Evolutionary conservation across 345 rosid genomes (phyloP).

Genomic region (Brassica napus): Da-Ae NC_063452.1:56284501-56285000

Average conservation of each 20-base stretch:
- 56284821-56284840: conserved; percentile 66
- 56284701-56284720: conserved; percentile 65
- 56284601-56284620: conserved; percentile 38
- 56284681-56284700: conserved; percentile 49
- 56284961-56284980: conserved; percentile 77
- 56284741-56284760: conserved; percentile 86
- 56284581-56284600: conserved; percentile 56
- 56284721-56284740: conserved; percentile 74
- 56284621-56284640: conserved; percentile 40
- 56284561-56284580: conserved; percentile 64
- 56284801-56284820: conserved; percentile 64
- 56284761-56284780: conserved; percentile 84
- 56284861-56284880: conserved; percentile 94
- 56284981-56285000: conserved; percentile 75
- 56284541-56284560: conserved; percentile 66
- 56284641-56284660: conserved; percentile 52
- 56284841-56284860: conserved; percentile 83
- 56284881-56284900: conserved; percentile 69
- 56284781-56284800: conserved; percentile 80
- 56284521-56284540: conserved; percentile 68
- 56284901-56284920: conserved; percentile 69
- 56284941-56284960: conserved; percentile 91
- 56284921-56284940: conserved; percentile 72
- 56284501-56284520: conserved; percentile 81
- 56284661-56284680: conserved; percentile 54